These are phyloP conservation scores for Aquilaria yunnanensis DNA, from an alignment of 345 rosid species.

Conservation along the genomic window DNA sequence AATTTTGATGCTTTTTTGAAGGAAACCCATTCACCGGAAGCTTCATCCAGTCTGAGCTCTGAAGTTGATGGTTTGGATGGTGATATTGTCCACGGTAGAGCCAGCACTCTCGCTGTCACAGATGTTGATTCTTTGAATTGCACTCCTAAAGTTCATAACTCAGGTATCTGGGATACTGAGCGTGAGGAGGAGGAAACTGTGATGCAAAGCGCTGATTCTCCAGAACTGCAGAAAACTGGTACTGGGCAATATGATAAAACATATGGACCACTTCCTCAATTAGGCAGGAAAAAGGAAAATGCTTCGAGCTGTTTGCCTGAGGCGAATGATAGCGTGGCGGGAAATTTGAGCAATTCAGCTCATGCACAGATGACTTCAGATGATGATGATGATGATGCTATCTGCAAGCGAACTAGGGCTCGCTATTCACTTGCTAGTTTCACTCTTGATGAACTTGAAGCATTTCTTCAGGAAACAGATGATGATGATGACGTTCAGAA, in stretches of 20 bases:
- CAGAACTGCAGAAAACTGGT: conserved; percentile 11
- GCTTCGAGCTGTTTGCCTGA: conserved; percentile 16
- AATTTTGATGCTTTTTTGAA: conserved; percentile 84
- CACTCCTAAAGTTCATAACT: conserved; percentile 13
- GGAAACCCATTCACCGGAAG: conserved; percentile 62
- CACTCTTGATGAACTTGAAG: conserved; percentile 95
- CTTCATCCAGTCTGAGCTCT: conserved; percentile 90
- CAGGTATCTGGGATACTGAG: conserved; percentile 28
- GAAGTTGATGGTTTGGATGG: conserved; percentile 52
- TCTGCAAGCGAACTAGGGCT: conserved; percentile 88
- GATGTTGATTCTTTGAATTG: conserved; percentile 15
- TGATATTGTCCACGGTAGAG: conserved; percentile 19
- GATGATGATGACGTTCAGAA: conserved; percentile 83
- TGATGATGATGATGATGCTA: conserved; percentile 76
- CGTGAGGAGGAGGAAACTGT: conserved; percentile 34
- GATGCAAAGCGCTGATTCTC: conserved; percentile 19
- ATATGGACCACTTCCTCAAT: conserved; percentile 13
- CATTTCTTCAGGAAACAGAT: conserved; percentile 91
- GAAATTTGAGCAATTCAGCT: conserved; percentile 13
- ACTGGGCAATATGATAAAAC: conserved; percentile 13
- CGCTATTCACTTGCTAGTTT: conserved; percentile 74
- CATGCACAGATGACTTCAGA: conserved; percentile 22
- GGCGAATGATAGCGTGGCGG: conserved; percentile 8
- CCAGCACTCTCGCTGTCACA: not conserved
- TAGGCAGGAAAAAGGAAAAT: conserved; percentile 18